Base-by-base conservation (phyloP, 805 yeast species). In the Dipodascus albidus region DNA sequence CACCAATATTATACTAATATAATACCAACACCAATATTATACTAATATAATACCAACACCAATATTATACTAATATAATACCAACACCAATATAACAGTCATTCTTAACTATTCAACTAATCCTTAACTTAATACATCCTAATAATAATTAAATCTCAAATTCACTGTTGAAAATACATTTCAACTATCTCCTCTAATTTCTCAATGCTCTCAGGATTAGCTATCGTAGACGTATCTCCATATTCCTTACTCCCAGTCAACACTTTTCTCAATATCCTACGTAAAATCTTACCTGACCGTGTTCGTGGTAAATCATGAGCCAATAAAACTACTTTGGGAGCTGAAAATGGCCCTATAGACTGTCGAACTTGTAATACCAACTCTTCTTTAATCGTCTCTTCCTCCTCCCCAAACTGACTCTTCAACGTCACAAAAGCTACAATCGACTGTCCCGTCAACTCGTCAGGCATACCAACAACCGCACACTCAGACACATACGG, bases 221-320 rank as follows among this genome's bases (percentile, higher is more conserved):
- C 81, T 68, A 87, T 75, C 33, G 99, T 93, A 52, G 95, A 82
- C 66, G 85, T 76, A 67, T 91, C 99, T 58, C 99, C 99, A 67
- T 84, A 87, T 60, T 87, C 95, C 60, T 84, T 95, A 75, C 93
- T 97, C 60, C 91, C 90, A 51, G 93, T 82, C 54, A 89, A 83
- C 56, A 91, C 80, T 74, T 93, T 93, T 73, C 99, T 84, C 71
- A 93, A 78, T 58, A 93, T 85, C 76, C 99, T 86, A 78, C 99
- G 85, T 96, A 93, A 90, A 67, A 93, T 91, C 78, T 93, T 93
- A 62, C 99, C 99, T 8, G 96, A 88, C 74, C 99, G 82, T 21
- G 99, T 93, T 79, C 91, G 91, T 72, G 99, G 99, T 70, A 93
- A 80, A 67, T 93, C 98, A 56, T 81, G 83, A 53, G 91, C 95